Conservation (phyloP, 768 basidiomycete species). For the Hygrophoropsis aurantiaca region DNA sequence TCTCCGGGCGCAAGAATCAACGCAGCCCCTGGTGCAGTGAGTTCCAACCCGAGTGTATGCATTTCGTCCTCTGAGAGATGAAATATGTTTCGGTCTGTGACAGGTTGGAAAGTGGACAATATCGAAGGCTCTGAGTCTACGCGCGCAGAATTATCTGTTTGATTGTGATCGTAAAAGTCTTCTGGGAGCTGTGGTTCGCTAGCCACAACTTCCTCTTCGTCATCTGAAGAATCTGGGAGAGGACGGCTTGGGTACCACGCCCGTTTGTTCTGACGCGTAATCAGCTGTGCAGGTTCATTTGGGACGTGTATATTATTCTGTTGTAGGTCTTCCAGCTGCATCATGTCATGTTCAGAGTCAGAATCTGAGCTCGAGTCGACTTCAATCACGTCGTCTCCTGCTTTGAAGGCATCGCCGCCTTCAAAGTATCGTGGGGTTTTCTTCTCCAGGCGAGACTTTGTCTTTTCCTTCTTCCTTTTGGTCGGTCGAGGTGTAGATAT, state of each 20-base stretch:
- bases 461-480: slow-evolving; percentile 29
- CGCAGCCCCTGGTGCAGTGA: slow-evolving; percentile 30
- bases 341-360: slow-evolving; percentile 25
- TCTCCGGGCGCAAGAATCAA: slow-evolving; percentile 48
- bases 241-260: slow-evolving; percentile 65
- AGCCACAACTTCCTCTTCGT: slow-evolving; percentile 31
- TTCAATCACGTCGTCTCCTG: slow-evolving; percentile 39
- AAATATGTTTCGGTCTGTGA: slow-evolving; percentile 45
- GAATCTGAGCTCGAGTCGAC: slow-evolving; percentile 35
- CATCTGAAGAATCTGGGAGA: slow-evolving; percentile 47
- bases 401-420: slow-evolving; percentile 29
- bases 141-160: slow-evolving; percentile 6
- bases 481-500: slow-evolving; percentile 16
- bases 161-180: background rate
- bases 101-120: slow-evolving; percentile 54
- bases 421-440: slow-evolving; percentile 34
- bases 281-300: slow-evolving; percentile 11
- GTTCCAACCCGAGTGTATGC: slow-evolving; percentile 23
- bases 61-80: slow-evolving; percentile 41
- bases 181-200: slow-evolving; percentile 1
- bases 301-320: slow-evolving; percentile 7
- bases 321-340: slow-evolving; percentile 13
- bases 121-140: slow-evolving; percentile 12
- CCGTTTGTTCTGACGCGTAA: slow-evolving; percentile 24
- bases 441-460: slow-evolving; percentile 25